phyloP scores from a whole-genome alignment of 306 rosid genomes.

The Dryas octopetala region DNA sequence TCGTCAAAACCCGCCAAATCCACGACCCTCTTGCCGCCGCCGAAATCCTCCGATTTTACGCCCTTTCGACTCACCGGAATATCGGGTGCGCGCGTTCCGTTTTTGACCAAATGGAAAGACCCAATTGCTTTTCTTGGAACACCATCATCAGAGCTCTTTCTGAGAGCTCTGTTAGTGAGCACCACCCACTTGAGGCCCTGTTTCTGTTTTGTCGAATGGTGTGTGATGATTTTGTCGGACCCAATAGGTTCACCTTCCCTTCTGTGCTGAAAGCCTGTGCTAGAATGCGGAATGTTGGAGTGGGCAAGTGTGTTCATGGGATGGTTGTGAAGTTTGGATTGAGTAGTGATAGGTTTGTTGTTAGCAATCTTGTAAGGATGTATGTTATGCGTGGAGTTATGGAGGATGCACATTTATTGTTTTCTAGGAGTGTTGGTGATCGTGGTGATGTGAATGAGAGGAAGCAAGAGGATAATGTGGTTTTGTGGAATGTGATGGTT shows the following conservation, averaged over 20 bases:
- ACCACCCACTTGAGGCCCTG: conserved; percentile 38
- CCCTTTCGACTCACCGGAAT: conserved; percentile 46
- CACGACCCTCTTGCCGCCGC: conserved; percentile 58
- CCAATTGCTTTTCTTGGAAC: conserved; percentile 73
- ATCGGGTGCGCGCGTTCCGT: conserved; percentile 39
- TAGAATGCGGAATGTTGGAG: conserved; percentile 35
- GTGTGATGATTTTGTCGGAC: conserved; percentile 44
- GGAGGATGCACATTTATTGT: conserved; percentile 57
- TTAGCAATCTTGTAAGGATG: conserved; percentile 66
- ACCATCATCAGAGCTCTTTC: conserved; percentile 63
- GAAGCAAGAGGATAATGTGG: conserved; percentile 58
- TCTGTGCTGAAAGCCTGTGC: conserved; percentile 74
- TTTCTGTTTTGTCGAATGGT: conserved; percentile 49
- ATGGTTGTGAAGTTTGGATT: conserved; percentile 62
- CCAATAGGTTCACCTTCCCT: conserved; percentile 70
- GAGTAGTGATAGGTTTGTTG: conserved; percentile 56
- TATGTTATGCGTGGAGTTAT: conserved; percentile 61
- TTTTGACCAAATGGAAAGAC: conserved; percentile 44
- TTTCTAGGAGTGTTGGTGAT: conserved; percentile 39
- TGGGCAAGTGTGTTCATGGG: conserved; percentile 73
- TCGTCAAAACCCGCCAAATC: conserved; percentile 60
- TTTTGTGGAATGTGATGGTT: conserved; percentile 67
- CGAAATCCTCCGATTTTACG: conserved; percentile 50
- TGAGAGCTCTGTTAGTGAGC: conserved; percentile 36
- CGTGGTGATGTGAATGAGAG: conserved; percentile 29